Evolutionary conservation across 2,329 filamentous ascomycete species (phyloP).

Genomic region (Catunica adiposa): DNA sequence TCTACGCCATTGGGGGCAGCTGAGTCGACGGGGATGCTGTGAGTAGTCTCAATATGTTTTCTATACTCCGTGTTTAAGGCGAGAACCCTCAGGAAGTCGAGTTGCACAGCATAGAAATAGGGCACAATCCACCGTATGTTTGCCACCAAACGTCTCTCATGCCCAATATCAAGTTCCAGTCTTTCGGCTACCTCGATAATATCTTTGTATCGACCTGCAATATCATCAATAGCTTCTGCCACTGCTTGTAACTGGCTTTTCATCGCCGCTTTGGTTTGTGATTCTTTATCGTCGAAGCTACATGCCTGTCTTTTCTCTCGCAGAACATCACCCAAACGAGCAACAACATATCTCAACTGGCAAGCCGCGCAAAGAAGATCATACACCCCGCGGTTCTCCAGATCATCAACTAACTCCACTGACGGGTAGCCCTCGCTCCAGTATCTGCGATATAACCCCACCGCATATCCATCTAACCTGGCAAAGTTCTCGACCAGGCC

Average conservation of each 20-base stretch:
- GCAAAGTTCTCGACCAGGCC: not conserved
- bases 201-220: not conserved
- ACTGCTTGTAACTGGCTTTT: not conserved
- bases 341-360: slow-evolving; percentile 1
- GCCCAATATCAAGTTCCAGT: not conserved
- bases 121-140: not conserved
- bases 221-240: not conserved
- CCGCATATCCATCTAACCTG: not conserved
- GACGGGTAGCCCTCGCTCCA: not conserved
- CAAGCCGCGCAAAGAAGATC: not conserved
- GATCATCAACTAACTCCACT: not conserved
- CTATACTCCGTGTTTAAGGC: not conserved
- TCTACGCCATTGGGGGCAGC: not conserved
- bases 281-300: not conserved
- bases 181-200: not conserved
- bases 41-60: not conserved
- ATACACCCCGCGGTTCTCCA: slow-evolving; percentile 4
- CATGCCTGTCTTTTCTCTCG: not conserved
- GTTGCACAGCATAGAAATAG: not conserved
- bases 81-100: not conserved
- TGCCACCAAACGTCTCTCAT: not conserved
- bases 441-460: not conserved
- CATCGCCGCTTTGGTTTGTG: not conserved
- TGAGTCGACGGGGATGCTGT: not conserved
- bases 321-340: not conserved